Evolutionary conservation across 768 basidiomycete genomes (phyloP).

Genomic region (Pleurotus sapidus): DNA sequence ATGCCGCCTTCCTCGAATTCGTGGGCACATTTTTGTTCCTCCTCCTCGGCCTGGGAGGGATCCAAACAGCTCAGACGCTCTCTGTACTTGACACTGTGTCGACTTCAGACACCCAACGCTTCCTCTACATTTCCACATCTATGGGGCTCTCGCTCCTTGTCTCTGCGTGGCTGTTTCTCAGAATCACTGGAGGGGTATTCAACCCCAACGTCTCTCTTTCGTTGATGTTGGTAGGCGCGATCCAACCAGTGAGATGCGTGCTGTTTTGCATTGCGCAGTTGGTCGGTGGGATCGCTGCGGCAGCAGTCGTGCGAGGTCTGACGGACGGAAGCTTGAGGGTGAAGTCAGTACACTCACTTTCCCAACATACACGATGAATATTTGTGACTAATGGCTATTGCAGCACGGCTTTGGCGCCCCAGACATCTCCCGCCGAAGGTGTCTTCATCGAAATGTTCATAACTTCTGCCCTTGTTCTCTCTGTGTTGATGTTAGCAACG

Average conservation of each 20-base stretch:
- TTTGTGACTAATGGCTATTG: constrained; percentile 7
- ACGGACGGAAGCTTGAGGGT: constrained; percentile 52
- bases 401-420: constrained; percentile 46
- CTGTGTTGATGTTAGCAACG: constrained; percentile 72
- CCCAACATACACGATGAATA: neutral
- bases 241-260: constrained; percentile 53
- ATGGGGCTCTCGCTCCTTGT: constrained; percentile 63
- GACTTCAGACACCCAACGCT: constrained; percentile 34
- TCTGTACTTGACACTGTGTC: constrained; percentile 13
- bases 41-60: constrained; percentile 60
- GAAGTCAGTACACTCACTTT: constrained; percentile 35
- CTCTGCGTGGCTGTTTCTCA: constrained; percentile 51
- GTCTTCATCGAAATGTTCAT: constrained; percentile 75
- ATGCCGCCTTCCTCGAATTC: constrained; percentile 53
- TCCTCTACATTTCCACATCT: constrained; percentile 54
- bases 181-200: constrained; percentile 12
- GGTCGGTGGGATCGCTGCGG: constrained; percentile 55
- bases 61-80: constrained; percentile 50
- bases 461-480: constrained; percentile 53
- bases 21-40: constrained; percentile 62
- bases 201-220: constrained; percentile 64
- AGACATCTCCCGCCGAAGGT: constrained; percentile 51
- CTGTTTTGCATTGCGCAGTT: constrained; percentile 63
- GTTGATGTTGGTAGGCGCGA: constrained; percentile 52
- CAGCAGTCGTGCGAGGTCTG: constrained; percentile 51